Evolutionary conservation across 495 filamentous ascomycete species (phyloP), one percentile per base, ranked within the genome.

Genomic region (Hypoxylon fragiforme): DNA sequence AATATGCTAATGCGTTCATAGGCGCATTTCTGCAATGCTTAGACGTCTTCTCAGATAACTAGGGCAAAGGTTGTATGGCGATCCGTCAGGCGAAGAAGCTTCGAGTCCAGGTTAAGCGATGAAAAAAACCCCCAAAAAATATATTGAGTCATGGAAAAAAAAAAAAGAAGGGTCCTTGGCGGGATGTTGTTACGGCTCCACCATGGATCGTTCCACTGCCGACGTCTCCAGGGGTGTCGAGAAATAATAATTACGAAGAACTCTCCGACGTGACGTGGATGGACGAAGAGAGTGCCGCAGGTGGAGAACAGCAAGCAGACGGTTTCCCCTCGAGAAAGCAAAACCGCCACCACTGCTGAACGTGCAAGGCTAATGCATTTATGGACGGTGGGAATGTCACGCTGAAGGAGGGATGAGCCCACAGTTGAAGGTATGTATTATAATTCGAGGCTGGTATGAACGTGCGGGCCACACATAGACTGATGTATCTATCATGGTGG

Each of bases 171-270:
- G 0, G 75, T 71, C 9, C 63, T 80, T 14, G 74, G 69, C 30
- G 54, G 57, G 11, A 69, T 79, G 66, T 66, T 80, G 6, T 51
- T 73, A 18, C 63, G 54, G 9, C 53, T 79, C 12, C 74, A 81
- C 46, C n/a, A 75, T 77, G 30, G 75, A 73, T 48, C 71, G 73
- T 8, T 79, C 67, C 41, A 80, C 76, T 13, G 77, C 75, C 1
- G 73, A 79, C 53, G 66, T 70, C 3, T 46, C n/a, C n/a, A 63
- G 3, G 54, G 50, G 14, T 76, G 73, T 45, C 62, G 68, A 1
- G 32, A 47, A 3, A 73, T n/a, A n/a, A n/a, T n/a, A n/a, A 73
- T 40, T 79, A 73, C 54, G 71, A 73, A 38, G 58, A 67, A 7
- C 67, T 78, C 1, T 67, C 74, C 6, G 24, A 42, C 14, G 73